Percentiles rank a stretch among this genome's conserved stretches.
phyloP scores from a whole-genome alignment of 164 flowering plant genomes.

The Magnolia officinalis region DNA sequence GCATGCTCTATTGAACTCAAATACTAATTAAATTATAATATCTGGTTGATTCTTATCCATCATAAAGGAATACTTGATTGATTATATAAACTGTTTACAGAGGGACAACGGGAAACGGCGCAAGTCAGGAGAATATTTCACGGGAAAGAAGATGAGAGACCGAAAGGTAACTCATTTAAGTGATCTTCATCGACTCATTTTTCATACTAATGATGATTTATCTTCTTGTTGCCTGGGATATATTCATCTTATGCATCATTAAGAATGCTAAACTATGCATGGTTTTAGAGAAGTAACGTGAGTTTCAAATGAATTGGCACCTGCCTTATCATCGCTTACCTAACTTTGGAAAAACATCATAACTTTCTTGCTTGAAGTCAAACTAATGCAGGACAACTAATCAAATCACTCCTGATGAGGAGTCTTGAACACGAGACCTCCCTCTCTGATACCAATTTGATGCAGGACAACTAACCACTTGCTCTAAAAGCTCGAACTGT shows the following conservation, averaged over 20 bases:
- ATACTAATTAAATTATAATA: not conserved
- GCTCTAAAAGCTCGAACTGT: too few species aligned
- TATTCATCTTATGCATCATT: slow-evolving; percentile 1
- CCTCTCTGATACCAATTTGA: too few species aligned
- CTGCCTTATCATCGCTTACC: not conserved
- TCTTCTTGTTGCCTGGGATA: not conserved
- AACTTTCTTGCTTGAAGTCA: not conserved
- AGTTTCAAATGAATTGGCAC: not conserved
- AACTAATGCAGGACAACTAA: not conserved
- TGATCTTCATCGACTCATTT: not conserved
- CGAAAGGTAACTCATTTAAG: slow-evolving; percentile 56
- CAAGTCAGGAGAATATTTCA: slow-evolving; percentile 57
- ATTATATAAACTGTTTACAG: slow-evolving; percentile 14
- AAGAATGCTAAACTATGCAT: not conserved
- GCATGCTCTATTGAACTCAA: not conserved
- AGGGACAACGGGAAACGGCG: slow-evolving; percentile 63
- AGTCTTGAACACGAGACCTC: too few species aligned
- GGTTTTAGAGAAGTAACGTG: not conserved
- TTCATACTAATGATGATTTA: not conserved
- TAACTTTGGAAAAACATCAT: not conserved
- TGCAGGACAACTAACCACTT: too few species aligned
- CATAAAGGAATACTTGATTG: not conserved
- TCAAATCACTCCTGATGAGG: too few species aligned
- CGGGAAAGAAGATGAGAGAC: slow-evolving; percentile 57
- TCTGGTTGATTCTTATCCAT: not conserved